Evolutionary conservation across 495 filamentous ascomycete genomes (phyloP), one percentile per base, ranked within the genome.

Genomic region (Penicillium robsamsonii): DNA sequence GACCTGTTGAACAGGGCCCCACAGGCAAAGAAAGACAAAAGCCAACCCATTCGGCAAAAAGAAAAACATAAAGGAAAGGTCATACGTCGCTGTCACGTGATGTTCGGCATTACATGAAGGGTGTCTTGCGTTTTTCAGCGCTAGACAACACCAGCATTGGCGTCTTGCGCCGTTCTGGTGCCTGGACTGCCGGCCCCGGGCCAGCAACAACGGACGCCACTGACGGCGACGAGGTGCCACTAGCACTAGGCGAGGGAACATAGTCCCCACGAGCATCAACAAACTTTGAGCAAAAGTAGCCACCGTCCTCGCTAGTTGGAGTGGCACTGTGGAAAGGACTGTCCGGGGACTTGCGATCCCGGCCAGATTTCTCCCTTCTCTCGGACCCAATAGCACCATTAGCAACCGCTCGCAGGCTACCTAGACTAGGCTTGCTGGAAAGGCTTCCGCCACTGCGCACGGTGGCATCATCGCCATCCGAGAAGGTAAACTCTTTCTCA

Each of bases 91-190:
- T 67, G 66, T 74, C 72, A 72, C 71, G 73, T 71, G 70, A 72
- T 65, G 66, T 62, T 70, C 62, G 70, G 67, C 66, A 71, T 79
- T 72, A 77, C 68, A 77, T 70, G 66, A 87, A 75, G 46, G 85
- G 79, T 69, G 83, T 88, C 79, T 91, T 96, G 67, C 92, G 87
- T 84, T 96, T 96, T 75, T 95, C 91, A 54, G 89, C 90, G 67
- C 85, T 91, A 55, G 86, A 91, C 46, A 96, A 81, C 57, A 97
- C 87, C 69, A 96, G 83, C 80, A 91, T 87, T 11, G 91, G 87
- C 47, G 87, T 88, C 81, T 87, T 93, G 67, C 89, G 87, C 67
- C 87, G 81, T 46, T 85, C 85, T 40, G 81, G 80, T 61, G 71
- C 74, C 59, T 76, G 74, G 48, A 67, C 61, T 58, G 60, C 68